phyloP scores from a whole-genome alignment of 257 asterid species.

The Parsonsia alboflavescens region DNA sequence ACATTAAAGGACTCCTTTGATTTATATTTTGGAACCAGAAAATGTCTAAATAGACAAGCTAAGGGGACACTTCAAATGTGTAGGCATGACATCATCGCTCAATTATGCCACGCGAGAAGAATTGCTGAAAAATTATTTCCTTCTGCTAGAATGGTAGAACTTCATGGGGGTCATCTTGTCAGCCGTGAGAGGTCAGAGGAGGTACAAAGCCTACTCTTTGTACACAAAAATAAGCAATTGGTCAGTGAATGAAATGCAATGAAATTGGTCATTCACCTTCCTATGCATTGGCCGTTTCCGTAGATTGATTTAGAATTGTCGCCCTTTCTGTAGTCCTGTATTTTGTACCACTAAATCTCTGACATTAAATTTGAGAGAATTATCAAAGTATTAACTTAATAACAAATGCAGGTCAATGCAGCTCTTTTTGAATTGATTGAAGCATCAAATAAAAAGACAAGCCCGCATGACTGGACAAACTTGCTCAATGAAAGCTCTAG shows the following conservation, averaged over 20 bases:
- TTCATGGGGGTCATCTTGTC: conserved; percentile 92
- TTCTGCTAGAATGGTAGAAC: conserved; percentile 90
- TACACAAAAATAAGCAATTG: neutral
- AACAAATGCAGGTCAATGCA: conserved; percentile 58
- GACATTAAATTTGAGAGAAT: neutral
- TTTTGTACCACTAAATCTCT: neutral
- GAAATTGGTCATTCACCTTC: neutral
- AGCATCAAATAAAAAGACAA: conserved; percentile 50
- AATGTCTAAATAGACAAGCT: conserved; percentile 7
- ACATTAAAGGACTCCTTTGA: conserved; percentile 8
- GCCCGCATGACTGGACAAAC: conserved; percentile 74
- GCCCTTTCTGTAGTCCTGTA: neutral
- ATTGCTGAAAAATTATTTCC: conserved; percentile 81
- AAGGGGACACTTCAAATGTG: conserved; percentile 21
- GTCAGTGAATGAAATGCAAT: neutral
- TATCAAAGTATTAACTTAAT: neutral
- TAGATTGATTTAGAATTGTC: neutral
- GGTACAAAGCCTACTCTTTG: conserved; percentile 34
- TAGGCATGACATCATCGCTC: conserved; percentile 91
- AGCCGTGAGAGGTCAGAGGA: conserved; percentile 94
- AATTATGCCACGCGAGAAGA: conserved; percentile 76
- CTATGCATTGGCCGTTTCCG: neutral
- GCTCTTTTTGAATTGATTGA: conserved; percentile 69
- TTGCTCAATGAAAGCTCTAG: conserved; percentile 61
- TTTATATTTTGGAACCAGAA: neutral